Evolutionary conservation across 2,329 filamentous ascomycete genomes (phyloP), one percentile per base, ranked within the genome.

Genomic region (Tolypocladium capitatum): DNA sequence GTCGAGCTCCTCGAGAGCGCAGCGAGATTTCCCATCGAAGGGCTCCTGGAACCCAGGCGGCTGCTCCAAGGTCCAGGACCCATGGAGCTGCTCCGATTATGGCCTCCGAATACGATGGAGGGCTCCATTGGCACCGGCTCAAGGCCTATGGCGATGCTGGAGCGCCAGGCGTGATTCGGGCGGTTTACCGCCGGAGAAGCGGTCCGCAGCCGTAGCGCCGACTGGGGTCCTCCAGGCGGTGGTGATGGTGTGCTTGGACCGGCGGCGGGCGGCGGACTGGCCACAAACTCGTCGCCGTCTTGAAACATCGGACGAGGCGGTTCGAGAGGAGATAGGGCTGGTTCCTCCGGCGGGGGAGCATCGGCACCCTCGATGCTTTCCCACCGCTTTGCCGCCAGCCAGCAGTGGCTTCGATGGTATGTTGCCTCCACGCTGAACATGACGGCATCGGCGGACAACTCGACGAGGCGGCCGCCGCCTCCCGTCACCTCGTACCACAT

Each of bases 401-500:
- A 77, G 60, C 74, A 77, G 63, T 77, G 73, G 46, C 71, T 75
- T 46, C 76, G 73, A 53, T 76, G 73, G 56, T 79, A 79, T 18
- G 74, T 78, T 14, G 75, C 76, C 58, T 80, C 76, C 45, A 78
- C 74, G 51, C 75, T 79, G 58, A 78, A 79, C 59, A 79, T 70
- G 52, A 81, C 73, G 6, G 76, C 73, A 56, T 81, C 77, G 47
- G 75, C 68, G 1, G 76, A 78, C 20, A 81, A 68, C 63, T 81
- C 75, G 28, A 80, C 77, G 31, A 76, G 61, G 16, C 48, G 48
- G 9, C 70, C 72, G 13, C 71, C 73, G 31, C 74, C 73, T 18
- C 84, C 86, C 3, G 84, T 81, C 5, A 86, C 78, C 53, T 84
- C 78, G 63, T 86, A 87, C 84, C 84, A 87, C 57, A 80, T 79